phyloP scores from a whole-genome alignment of 1,284 basidiomycete genomes.

The Cutaneotrichosporon mucoides region DNA sequence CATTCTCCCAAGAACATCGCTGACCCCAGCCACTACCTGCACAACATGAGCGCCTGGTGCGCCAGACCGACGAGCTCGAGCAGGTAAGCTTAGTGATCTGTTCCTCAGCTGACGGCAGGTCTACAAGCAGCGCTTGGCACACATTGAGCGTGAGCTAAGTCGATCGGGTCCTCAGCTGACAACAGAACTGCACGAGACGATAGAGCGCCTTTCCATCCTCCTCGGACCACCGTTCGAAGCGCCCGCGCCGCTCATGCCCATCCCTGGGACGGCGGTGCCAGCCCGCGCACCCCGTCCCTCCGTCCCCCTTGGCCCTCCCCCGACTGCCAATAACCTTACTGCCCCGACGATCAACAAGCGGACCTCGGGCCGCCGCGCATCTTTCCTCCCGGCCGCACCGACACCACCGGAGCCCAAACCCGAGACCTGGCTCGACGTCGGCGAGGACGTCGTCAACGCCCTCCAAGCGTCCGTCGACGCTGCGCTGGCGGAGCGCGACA shows the following conservation, averaged over 20 bases:
- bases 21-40: slow-evolving; percentile 28
- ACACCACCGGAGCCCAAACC: neutral
- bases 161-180: neutral
- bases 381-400: neutral
- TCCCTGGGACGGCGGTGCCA: slow-evolving; percentile 22
- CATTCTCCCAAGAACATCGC: too few species aligned
- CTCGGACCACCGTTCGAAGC: slow-evolving; percentile 41
- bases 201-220: slow-evolving; percentile 30
- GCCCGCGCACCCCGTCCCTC: slow-evolving; percentile 2
- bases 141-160: slow-evolving; percentile 28
- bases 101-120: slow-evolving; percentile 10
- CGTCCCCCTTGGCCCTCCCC: neutral
- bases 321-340: neutral
- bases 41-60: slow-evolving; percentile 33
- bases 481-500: slow-evolving; percentile 38
- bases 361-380: slow-evolving; percentile 7
- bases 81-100: neutral
- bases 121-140: slow-evolving; percentile 35
- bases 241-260: slow-evolving; percentile 30
- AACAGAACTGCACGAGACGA: slow-evolving; percentile 16
- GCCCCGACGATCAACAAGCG: slow-evolving; percentile 19
- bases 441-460: slow-evolving; percentile 33
- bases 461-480: slow-evolving; percentile 27
- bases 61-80: slow-evolving; percentile 34
- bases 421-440: slow-evolving; percentile 33